A percentile compares a stretch with the other conserved stretches of the same genome.
Conservation (phyloP, 441 rosid species). For the Pelargonium myrrhifolium region DNA sequence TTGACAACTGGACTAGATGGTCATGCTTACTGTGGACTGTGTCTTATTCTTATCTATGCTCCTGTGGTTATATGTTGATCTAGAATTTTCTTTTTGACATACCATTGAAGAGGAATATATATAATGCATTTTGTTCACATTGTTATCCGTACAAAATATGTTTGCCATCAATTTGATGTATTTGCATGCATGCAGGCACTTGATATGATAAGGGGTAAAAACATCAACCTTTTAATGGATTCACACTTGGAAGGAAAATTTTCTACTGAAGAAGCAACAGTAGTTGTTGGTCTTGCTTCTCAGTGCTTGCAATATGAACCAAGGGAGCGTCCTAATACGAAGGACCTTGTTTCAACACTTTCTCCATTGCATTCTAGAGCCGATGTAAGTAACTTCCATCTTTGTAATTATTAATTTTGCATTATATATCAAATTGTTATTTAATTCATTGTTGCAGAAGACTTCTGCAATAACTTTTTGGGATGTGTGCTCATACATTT, state of each 20-base stretch:
- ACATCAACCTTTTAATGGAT: conserved; percentile 56
- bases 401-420: neutral
- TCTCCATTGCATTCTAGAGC: conserved; percentile 50
- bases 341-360: conserved; percentile 55
- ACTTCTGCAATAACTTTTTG: too few species aligned
- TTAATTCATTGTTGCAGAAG: neutral
- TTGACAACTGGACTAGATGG: too few species aligned
- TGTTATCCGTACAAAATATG: too few species aligned
- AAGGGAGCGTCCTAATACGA: conserved; percentile 53
- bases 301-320: conserved; percentile 67
- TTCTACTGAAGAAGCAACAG: conserved; percentile 59
- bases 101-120: too few species aligned
- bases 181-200: conserved; percentile 45
- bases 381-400: conserved; percentile 36
- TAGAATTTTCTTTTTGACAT: too few species aligned
- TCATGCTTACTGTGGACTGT: too few species aligned
- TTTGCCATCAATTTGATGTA: conserved; percentile 11
- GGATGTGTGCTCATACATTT: too few species aligned
- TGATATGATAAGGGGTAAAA: conserved; percentile 61
- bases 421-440: neutral
- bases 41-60: too few species aligned
- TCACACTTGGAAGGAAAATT: conserved; percentile 73
- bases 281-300: conserved; percentile 59
- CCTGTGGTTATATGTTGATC: too few species aligned
- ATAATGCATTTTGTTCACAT: too few species aligned